These are phyloP conservation scores for Neofusicoccum umdonicola DNA, from an alignment of 2,329 filamentous ascomycete genomes.

Conservation along the genomic window DNA sequence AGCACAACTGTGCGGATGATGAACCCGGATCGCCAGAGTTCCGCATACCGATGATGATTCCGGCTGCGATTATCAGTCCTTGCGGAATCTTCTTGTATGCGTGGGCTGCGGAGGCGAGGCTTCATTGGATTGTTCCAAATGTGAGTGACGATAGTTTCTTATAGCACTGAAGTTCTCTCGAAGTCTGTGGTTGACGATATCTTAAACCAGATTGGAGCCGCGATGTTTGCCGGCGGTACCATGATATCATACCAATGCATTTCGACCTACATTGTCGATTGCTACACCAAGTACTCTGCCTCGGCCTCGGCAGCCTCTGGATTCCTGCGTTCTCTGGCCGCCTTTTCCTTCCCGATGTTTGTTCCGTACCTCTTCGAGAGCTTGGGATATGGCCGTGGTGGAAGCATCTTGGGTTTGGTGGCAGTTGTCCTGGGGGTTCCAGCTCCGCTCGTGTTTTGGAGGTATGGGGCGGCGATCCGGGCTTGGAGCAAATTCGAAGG, in stretches of 20 bases:
- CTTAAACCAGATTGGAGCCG: constrained; percentile 43
- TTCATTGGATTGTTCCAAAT: constrained; percentile 56
- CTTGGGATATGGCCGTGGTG: constrained; percentile 50
- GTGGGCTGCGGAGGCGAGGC: constrained; percentile 51
- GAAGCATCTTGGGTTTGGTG: constrained; percentile 48
- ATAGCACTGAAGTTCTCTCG: neutral
- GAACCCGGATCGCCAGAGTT: constrained; percentile 45
- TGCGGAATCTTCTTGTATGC: constrained; percentile 58
- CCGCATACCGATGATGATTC: constrained; percentile 51
- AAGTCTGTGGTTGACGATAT: too few relatives aligned
- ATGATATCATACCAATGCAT: constrained; percentile 48
- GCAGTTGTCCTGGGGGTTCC: constrained; percentile 45
- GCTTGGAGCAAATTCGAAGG: constrained; percentile 34
- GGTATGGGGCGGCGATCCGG: constrained; percentile 46
- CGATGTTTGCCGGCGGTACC: constrained; percentile 48
- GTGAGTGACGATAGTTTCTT: neutral
- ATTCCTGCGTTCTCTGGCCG: constrained; percentile 47
- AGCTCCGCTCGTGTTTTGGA: constrained; percentile 50
- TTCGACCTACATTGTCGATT: constrained; percentile 56
- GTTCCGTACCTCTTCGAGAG: constrained; percentile 44
- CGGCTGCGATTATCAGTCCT: constrained; percentile 53
- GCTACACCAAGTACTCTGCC: constrained; percentile 50
- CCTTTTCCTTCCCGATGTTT: constrained; percentile 47
- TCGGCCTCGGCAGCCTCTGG: constrained; percentile 50
- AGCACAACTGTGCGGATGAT: constrained; percentile 32